These are phyloP conservation scores for Sporothrix phasma DNA, from an alignment of 2,329 filamentous ascomycete species.

Conservation along the genomic window DNA sequence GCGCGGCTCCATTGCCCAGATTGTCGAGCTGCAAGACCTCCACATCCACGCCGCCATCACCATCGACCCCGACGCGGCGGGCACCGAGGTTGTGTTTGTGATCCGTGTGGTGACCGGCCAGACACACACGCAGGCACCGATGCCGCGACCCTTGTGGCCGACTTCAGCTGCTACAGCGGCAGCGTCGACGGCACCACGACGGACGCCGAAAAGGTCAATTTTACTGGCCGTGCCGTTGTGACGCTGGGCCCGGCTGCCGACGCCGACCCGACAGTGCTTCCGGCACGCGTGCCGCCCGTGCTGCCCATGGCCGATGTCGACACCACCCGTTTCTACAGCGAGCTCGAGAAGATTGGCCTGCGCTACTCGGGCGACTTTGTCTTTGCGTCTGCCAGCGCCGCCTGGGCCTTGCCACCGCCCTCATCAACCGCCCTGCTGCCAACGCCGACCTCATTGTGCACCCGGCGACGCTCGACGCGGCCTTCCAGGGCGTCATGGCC, in stretches of 20 bases:
- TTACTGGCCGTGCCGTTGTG: constrained; percentile 12
- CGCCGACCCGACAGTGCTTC: not conserved
- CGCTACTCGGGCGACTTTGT: constrained; percentile 16
- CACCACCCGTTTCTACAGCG: constrained; percentile 13
- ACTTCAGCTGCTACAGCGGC: constrained; percentile 15
- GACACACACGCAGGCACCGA: not conserved
- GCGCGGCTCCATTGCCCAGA: not conserved
- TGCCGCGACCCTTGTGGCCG: not conserved
- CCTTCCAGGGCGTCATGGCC: constrained; percentile 28
- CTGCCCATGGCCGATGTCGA: constrained; percentile 15
- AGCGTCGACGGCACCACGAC: constrained; percentile 12
- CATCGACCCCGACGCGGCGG: constrained; percentile 13
- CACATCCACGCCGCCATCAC: constrained; percentile 15
- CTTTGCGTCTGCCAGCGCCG: constrained; percentile 11
- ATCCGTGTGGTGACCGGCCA: constrained; percentile 4
- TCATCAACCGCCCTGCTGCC: constrained; percentile 6
- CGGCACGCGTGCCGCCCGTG: constrained; percentile 5
- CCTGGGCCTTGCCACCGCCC: not conserved
- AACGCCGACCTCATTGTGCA: constrained; percentile 24
- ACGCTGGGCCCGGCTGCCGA: not conserved
- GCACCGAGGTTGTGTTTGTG: constrained; percentile 15
- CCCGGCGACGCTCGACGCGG: constrained; percentile 27
- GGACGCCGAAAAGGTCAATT: constrained; percentile 15
- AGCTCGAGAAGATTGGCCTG: constrained; percentile 12
- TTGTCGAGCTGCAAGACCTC: constrained; percentile 15